Evolutionary conservation across 495 filamentous ascomycete species (phyloP), one percentile per base, ranked within the genome.

Genomic region (Amniculicola lignicola): DNA sequence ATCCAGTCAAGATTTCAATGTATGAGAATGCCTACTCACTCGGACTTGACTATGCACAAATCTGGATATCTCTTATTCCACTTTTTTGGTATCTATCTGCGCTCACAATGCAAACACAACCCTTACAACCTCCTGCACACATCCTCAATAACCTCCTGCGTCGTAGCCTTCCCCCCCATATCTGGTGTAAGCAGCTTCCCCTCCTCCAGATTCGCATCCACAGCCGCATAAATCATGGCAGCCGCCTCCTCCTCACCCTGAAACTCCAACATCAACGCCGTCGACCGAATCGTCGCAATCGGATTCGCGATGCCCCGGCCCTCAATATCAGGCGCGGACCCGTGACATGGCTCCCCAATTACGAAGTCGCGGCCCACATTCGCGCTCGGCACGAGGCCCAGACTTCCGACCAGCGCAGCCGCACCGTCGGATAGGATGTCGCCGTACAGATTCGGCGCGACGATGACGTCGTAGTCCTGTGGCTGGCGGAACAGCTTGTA

Each of bases 401-500:
- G 74, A 31, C 83, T 88, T n/a, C 92, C 93, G 29, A 98, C 93
- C 11, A 98, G 82, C 3, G 93, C 93, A 25, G 94, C 93, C 21
- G 93, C 93, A 52, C 90, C 94, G 72, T 98, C 93, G 2, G 88
- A 94, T 33, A 98, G 79, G 59, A 98, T 92, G 70, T 98, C 93
- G 59, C 93, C 93, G 75, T 98, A 98, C 23, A 98, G 81, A 75
- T 98, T 98, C 5, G 93, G 93, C 25, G 94, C 93, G 31, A 98
- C 93, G 63, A 98, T 93, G 51, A 98, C 94, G 69, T 98, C 93
- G 82, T 97, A 98, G 63, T 81, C 82, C 58, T 82, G 81, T 41
- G 93, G 93, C 73, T 96, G 88, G 14, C 90, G 89, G 84, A 97
- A 96, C 38, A 98, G 85, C 79, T 97, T 97, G 81, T 98, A 98